A percentile compares a stretch with the other conserved stretches of the same genome.
phyloP scores from a whole-genome alignment of 1,284 basidiomycete species.

The Naganishia cerealis region DNA sequence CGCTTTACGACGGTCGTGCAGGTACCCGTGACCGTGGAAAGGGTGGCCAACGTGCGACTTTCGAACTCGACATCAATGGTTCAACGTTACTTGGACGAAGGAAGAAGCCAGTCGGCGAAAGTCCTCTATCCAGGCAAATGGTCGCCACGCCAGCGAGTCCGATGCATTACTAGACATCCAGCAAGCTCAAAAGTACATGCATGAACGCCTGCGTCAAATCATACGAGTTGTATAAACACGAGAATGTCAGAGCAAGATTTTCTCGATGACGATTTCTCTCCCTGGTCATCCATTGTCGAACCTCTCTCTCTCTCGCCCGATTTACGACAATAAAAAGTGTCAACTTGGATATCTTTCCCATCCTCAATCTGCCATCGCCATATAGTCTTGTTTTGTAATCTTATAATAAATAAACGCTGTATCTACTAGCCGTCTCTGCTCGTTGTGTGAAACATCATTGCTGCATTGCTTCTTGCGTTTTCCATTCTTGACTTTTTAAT shows the following conservation, averaged over 20 bases:
- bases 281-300: not conserved
- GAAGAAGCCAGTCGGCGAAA: conserved; percentile 43
- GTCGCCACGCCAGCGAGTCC: conserved; percentile 32
- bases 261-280: not conserved
- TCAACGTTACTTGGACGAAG: conserved; percentile 74
- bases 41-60: conserved; percentile 54
- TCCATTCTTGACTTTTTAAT: too few relatives aligned
- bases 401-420: conserved; percentile 1
- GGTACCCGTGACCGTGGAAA: conserved; percentile 66
- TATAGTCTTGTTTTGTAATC: not conserved
- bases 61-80: conserved; percentile 78
- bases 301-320: not conserved
- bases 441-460: conserved; percentile 1
- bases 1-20: conserved; percentile 68
- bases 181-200: not conserved
- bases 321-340: not conserved
- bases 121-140: conserved; percentile 30
- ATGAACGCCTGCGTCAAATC: conserved; percentile 1
- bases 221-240: conserved; percentile 14
- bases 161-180: conserved; percentile 33
- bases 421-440: conserved; percentile 2
- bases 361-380: not conserved
- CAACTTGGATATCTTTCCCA: not conserved
- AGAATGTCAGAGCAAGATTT: not conserved
- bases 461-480: not conserved